Evolutionary conservation across 345 rosid genomes (phyloP), one percentile per base, ranked within the genome.

Genomic region (Litchi chinensis): DNA sequence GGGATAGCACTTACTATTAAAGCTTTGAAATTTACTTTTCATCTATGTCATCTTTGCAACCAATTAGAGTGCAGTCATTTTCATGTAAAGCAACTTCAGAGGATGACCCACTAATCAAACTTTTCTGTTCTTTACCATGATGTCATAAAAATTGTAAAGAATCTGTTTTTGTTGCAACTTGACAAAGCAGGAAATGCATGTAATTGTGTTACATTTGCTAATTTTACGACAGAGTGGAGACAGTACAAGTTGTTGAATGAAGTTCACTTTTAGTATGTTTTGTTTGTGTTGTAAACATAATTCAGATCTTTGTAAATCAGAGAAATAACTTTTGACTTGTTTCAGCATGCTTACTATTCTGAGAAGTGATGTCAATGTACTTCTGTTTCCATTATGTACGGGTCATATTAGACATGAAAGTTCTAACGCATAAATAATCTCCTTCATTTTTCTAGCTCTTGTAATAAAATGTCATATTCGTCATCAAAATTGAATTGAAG

Each of bases 1-100:
- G 83, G 87, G 88, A 81, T 81, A 84, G 82, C 81, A 79, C 60
- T 73, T 39, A 52, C 44, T 77, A 62, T 69, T 83, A 48, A 16
- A 68, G 10, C 54, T 74, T 62, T 39, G 21, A 19, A 39, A 62
- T 81, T 70, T 80, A 69, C 43, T 77, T 77, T 70, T 74, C 37
- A 78, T 82, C 32, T 66, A 65, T 68, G 26, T 70, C 66, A 26
- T 77, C 77, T 71, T 70, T 68, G 39, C 41, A 76, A 65, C 64
- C 79, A 22, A 77, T 75, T 74, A 71, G 78, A 59, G 72, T 72
- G 73, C 71, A 22, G 10, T 76, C 79, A 76, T 70, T 75, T 65
- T 77, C 28, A 62, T 74, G 70, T n/a, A 71, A 79, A 52, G 79
- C 54, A 67, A 16, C 50, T 16, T 39, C 40, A 21, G 65, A 19